Conservation (phyloP, 129 eudicot species). For the Pseudognaphalium luteoalbum region DNA sequence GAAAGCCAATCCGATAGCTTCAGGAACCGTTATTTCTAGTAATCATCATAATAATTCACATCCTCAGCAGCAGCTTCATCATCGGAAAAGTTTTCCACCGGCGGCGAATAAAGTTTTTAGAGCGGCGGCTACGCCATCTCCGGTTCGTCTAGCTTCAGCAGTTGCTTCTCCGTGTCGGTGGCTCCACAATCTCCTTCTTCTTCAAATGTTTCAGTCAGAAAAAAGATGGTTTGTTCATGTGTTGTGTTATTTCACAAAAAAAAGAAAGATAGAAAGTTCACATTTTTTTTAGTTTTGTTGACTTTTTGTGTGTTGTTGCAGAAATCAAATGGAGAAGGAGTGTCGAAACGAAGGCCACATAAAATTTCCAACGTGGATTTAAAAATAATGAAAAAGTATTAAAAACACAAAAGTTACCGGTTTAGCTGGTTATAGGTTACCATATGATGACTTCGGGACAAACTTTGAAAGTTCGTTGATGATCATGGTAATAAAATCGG, state of each 20-base stretch:
- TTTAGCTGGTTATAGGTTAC: no score
- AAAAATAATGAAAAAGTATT: no score
- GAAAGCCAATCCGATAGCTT: conserved; percentile 40
- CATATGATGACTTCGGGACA: no score
- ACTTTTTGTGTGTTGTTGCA: conserved; percentile 23
- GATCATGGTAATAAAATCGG: no score
- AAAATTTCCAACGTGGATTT: conserved; percentile 10
- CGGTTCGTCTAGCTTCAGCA: conserved; percentile 49
- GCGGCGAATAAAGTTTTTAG: conserved; percentile 44
- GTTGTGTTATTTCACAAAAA: background rate
- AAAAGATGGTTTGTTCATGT: conserved; percentile 68
- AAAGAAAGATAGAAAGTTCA: background rate
- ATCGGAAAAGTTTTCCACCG: conserved; percentile 70
- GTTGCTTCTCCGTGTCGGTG: conserved; percentile 51
- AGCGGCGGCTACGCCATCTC: conserved; percentile 56
- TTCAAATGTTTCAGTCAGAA: conserved; percentile 57
- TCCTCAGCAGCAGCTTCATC: conserved; percentile 40
- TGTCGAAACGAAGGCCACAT: conserved; percentile 67
- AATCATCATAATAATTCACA: conserved; percentile 38
- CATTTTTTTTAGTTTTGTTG: background rate
- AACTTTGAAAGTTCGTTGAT: no score
- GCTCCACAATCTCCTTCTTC: conserved; percentile 91
- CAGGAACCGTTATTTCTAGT: conserved; percentile 37
- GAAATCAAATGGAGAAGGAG: conserved; percentile 64
- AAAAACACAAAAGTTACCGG: no score